Evolutionary conservation across 768 basidiomycete species (phyloP).

Genomic region (Melanogaster broomeanus): DNA sequence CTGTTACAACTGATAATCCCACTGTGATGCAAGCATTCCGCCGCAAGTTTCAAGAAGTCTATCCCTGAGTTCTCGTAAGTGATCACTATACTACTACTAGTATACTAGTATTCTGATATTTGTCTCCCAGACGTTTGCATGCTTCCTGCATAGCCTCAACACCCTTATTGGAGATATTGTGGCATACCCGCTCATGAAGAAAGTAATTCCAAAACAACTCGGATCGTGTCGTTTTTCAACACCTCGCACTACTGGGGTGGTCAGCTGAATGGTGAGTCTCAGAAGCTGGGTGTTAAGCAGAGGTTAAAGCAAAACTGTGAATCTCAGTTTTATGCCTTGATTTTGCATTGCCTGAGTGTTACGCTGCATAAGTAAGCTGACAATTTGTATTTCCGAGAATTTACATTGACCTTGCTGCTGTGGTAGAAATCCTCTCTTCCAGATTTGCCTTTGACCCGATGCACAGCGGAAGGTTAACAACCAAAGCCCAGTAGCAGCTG

Average conservation of each 20-base stretch:
- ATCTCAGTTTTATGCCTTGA: conserved; percentile 24
- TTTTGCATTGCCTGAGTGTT: conserved; percentile 23
- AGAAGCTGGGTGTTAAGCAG: conserved; percentile 8
- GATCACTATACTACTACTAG: neutral
- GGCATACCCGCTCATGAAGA: conserved; percentile 21
- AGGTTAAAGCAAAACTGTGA: conserved; percentile 26
- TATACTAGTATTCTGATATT: neutral
- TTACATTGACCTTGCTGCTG: too few species aligned
- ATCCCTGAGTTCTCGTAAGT: neutral
- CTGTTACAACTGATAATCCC: conserved; percentile 33
- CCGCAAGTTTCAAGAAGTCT: conserved; percentile 4
- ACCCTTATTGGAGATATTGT: neutral
- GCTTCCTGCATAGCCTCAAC: conserved; percentile 5
- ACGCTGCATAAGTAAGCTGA: conserved; percentile 6
- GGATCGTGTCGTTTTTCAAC: conserved; percentile 26
- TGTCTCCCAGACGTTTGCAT: neutral
- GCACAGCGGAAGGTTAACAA: conserved; percentile 12
- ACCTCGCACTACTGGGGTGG: conserved; percentile 35
- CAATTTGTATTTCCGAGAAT: too few species aligned
- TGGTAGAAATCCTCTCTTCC: too few species aligned
- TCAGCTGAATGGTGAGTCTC: conserved; percentile 22
- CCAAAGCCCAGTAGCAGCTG: conserved; percentile 16
- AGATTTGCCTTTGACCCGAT: too few species aligned
- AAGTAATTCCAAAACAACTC: conserved; percentile 11
- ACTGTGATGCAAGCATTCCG: conserved; percentile 28